Evolutionary conservation across 1,284 basidiomycete genomes (phyloP), one percentile per base, ranked within the genome.

Genomic region (Tremellales sp.): DNA sequence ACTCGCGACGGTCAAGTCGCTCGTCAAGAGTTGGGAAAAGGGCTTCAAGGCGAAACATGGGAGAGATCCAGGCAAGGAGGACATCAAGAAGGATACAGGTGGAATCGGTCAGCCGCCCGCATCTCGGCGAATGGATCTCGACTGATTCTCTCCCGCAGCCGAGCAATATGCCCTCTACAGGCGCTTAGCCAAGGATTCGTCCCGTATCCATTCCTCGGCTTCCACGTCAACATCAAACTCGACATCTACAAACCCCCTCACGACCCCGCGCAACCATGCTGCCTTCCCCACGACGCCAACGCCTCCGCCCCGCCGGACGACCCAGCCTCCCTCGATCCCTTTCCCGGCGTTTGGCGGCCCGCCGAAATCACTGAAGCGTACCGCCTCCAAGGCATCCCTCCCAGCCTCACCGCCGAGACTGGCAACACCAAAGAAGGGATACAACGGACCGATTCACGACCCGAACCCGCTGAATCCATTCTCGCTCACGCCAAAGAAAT

Each of bases 1-100:
- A 19, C 58, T 74, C 18, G 43, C 78, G 12, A 61, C 75, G 22
- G 74, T 90, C 40, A 83, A 83, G 29, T 76, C 84, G 44, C 80
- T 86, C 56, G 84, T 93, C 57, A 92, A 92, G 68, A 54, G 76
- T 28, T 93, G 88, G 85, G 89, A 92, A 63, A 82, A 82, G 57
- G 74, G 76, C 5, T 93, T 92, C 72, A 81, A 77, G 51, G 70
- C 76, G 0, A 61, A 66, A 3, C 72, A 88, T 66, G 79, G 77
- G 28, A 77, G 81, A 54, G 77, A 81, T 31, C 85, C 89, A 0
- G 80, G 81, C 9, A 76, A 88, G 24, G 79, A 87, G 29, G 89
- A 92, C 64, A 89, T 92, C 57, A 87, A 80, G 65, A 72, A 75
- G 25, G 77, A 81, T 45, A 79, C 81, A 22, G 34, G 51, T 16